phyloP scores from a whole-genome alignment of 371 early-diverging fungal genomes.

The Sporodiniella umbellata region DNA sequence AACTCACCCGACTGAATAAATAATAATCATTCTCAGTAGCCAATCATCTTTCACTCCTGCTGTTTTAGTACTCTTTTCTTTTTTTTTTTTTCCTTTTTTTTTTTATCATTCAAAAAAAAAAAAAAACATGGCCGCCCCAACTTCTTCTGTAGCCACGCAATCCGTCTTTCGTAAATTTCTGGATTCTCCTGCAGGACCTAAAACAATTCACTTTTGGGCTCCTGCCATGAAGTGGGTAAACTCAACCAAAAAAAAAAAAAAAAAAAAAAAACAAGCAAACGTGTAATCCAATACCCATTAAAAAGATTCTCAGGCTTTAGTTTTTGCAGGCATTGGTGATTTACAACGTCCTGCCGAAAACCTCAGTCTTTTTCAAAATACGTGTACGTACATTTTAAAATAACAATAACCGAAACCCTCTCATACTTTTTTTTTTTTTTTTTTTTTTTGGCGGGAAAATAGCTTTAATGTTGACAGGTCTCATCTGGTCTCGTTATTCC shows the following conservation, averaged over 20 bases:
- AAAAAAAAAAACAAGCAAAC: neutral
- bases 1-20: no score
- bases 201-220: slow-evolving; percentile 44
- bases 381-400: slow-evolving; percentile 45
- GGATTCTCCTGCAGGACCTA: slow-evolving; percentile 74
- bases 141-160: slow-evolving; percentile 45
- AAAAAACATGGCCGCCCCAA: slow-evolving; percentile 37
- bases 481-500: slow-evolving; percentile 96
- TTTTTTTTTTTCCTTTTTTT: slow-evolving; percentile 11
- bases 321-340: slow-evolving; percentile 87
- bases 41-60: no score
- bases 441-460: slow-evolving; percentile 5
- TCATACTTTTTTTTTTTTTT: neutral
- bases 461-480: slow-evolving; percentile 90
- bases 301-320: slow-evolving; percentile 13
- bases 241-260: neutral
- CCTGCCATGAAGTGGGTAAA: slow-evolving; percentile 43
- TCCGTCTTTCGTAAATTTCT: slow-evolving; percentile 61
- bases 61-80: neutral
- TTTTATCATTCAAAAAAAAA: slow-evolving; percentile 5
- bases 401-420: neutral
- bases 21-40: neutral
- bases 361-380: slow-evolving; percentile 75
- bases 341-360: slow-evolving; percentile 90
- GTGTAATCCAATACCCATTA: neutral